Percentiles rank a stretch among this genome's conserved stretches.
phyloP scores from a whole-genome alignment of 768 basidiomycete genomes.

The Hebeloma cylindrosporum region DNA sequence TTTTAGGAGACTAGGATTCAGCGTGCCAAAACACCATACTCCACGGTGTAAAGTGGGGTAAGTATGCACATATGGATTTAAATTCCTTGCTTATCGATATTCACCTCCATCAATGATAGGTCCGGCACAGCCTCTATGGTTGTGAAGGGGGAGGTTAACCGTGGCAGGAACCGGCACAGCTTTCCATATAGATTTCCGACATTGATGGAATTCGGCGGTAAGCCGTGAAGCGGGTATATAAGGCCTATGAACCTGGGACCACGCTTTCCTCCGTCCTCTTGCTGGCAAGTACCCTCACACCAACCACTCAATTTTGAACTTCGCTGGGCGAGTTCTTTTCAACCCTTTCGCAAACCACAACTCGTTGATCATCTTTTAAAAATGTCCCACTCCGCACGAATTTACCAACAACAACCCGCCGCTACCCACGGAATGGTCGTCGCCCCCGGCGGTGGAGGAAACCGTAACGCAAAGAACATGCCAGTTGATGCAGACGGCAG shows the following conservation, averaged over 20 bases:
- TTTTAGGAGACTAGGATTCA: too few relatives aligned
- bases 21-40: too few relatives aligned
- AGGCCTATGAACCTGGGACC: constrained; percentile 5
- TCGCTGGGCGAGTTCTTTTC: constrained; percentile 22
- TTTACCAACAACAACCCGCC: constrained; percentile 20
- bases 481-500: constrained; percentile 35
- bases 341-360: constrained; percentile 1
- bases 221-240: constrained; percentile 10
- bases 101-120: too few relatives aligned
- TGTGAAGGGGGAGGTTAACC: too few relatives aligned
- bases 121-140: too few relatives aligned
- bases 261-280: constrained; percentile 12
- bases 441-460: constrained; percentile 29
- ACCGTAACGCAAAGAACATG: constrained; percentile 36
- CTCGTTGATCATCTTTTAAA: neutral
- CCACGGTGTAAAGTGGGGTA: too few relatives aligned
- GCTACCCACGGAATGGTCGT: constrained; percentile 25
- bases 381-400: constrained; percentile 18
- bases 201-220: too few relatives aligned
- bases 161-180: too few relatives aligned
- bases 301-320: constrained; percentile 11
- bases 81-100: too few relatives aligned
- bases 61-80: too few relatives aligned
- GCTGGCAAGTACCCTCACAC: constrained; percentile 20
- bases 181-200: too few relatives aligned